Evolutionary conservation across 2,329 filamentous ascomycete genomes (phyloP), one percentile per base, ranked within the genome.

Genomic region (Moelleriella libera): DNA sequence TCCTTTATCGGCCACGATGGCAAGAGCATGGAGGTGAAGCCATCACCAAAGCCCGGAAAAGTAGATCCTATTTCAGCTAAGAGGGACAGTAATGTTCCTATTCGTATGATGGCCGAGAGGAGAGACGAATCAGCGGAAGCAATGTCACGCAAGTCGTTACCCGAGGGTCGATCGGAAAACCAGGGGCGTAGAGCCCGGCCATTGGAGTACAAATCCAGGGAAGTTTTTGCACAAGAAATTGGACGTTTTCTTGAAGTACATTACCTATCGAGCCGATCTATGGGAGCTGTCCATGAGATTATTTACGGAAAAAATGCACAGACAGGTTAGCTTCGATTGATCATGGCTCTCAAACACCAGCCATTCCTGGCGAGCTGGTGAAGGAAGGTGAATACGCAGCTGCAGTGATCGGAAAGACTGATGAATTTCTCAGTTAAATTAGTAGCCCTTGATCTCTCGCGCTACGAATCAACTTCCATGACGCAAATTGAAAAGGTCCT

Each of bases 381-480:
- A 12, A 37, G 8, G 8, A 37, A 37, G 12, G 8, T 9, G 12
- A 12, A 12, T 12, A 3, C 8, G 8, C 8, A 12, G 8, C 12
- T 37, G n/a, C 28, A 9, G 12, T 21, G 14, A 32, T 11, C 9
- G 9, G 21, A 41, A n/a, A 41, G 34, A 40, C n/a, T 43, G 41
- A 41, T 10, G n/a, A 9, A n/a, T 37, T 12, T 21, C 6, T 28
- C 28, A 57, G 55, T 55, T 30, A 48, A 53, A 3, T 49, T 59
- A n/a, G 53, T 58, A 7, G 56, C 54, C 44, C 58, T 58, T 47
- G 54, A 59, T 12, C 34, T 44, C 49, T 56, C n/a, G 55, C 51
- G 39, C 49, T 48, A 9, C 45, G 46, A 11, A 48, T n/a, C 31
- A 47, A 48, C 29, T 46, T 50, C 10, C 49, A 34, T 47, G 42